phyloP scores from a whole-genome alignment of 768 basidiomycete genomes.

The Symmetrospora coprosmae region DNA sequence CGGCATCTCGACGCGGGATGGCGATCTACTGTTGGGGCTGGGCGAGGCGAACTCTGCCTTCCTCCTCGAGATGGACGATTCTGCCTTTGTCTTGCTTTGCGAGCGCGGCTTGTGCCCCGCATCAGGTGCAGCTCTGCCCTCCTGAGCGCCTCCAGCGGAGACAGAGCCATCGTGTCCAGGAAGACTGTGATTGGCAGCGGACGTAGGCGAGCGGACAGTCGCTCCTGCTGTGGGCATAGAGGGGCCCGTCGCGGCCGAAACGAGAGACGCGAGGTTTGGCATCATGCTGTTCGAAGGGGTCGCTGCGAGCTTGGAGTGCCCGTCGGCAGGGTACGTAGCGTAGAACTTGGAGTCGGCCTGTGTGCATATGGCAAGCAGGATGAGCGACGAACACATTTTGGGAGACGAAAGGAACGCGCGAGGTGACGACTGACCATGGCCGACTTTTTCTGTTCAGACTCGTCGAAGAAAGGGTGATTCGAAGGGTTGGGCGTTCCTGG shows the following conservation, averaged over 20 bases:
- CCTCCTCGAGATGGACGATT: no score
- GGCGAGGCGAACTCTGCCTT: no score
- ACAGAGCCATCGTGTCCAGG: no score
- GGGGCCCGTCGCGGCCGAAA: no score
- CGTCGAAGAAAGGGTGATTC: slow-evolving; percentile 11
- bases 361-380: background rate
- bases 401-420: background rate
- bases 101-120: no score
- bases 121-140: no score
- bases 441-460: slow-evolving; percentile 4
- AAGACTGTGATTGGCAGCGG: no score
- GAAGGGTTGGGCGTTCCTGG: slow-evolving; percentile 1
- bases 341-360: slow-evolving; percentile 20
- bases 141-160: no score
- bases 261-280: slow-evolving; percentile 4
- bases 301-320: background rate
- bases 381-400: background rate
- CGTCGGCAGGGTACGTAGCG: slow-evolving; percentile 11
- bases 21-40: slow-evolving; percentile 1
- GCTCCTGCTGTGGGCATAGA: background rate
- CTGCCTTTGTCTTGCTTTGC: no score
- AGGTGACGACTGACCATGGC: no score
- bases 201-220: background rate
- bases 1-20: slow-evolving; percentile 13
- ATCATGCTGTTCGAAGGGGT: background rate